Evolutionary conservation across 352 stramenopile genomes (phyloP), one percentile per base, ranked within the genome.

Genomic region (Globisporangium heterothallicum): DNA sequence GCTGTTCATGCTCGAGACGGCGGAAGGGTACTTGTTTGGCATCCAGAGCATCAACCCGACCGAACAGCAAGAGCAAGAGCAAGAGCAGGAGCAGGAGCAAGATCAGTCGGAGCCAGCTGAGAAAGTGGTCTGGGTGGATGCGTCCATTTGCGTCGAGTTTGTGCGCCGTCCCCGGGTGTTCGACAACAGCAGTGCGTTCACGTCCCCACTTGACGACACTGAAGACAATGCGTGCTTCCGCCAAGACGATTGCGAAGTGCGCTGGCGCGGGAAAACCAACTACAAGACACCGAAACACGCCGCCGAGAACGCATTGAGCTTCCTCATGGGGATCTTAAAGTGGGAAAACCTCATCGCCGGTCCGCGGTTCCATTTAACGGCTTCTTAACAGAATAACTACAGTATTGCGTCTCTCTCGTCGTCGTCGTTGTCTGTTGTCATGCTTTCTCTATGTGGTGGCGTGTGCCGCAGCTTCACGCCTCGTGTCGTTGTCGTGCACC

Each of bases 11-110:
- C 42, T 61, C 14, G 49, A 59, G n/a, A 47, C 56, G 3, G 36
- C 30, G 14, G 56, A 56, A 26, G 63, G 61, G 13, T 60, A 59
- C 27, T 10, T 70, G 27, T 44, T 68, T 18, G 67, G 61, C 27
- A 68, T 71, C 53, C 52, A 60, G 21, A 76, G 64, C 45, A 49
- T 76, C 24, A 73, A 73, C 40, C 64, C 67, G 13, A 64, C 32
- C 6, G 52, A 67, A 8, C 48, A 61, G 24, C 47, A 52, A 14
- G 32, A 63, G 12, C 29, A 45, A 2, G 10, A 34, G 1, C 30
- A 50, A 2, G 9, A 42, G 9, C 18, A 43, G 16, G 24, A 35
- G 24, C n/a, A 48, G 6, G 12, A 35, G 21, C 25, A 40, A 8
- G 42, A 59, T 4, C 34, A 42, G 10, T 6, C 18, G 12, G 3